Base-by-base conservation (phyloP, 129 eudicot genomes). In the Kitagawia praeruptora region DNA sequence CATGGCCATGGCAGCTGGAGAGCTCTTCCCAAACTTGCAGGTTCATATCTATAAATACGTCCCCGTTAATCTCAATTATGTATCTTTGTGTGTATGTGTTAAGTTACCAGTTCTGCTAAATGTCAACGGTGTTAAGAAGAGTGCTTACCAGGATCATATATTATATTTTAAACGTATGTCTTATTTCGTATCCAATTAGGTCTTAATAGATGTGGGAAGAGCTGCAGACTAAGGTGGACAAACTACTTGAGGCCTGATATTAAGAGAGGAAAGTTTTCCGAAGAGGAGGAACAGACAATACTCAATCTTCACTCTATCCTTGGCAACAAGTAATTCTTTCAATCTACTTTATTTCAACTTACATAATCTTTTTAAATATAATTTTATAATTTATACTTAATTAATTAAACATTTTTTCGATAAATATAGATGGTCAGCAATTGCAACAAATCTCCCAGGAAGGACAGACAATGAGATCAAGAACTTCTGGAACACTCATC, bases 1-100 rank as follows among this genome's bases (percentile, higher is more conserved):
- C 91, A 93, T 82, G 98, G 98, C 80, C 98, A 91, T 90, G 89
- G 91, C 45, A 93, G 96, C 88, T 93, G 98, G 98, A 89, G 98
- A 91, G 93, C 98, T 45, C 98, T 91, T 42, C 98, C 98, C 27
- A 87, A 84, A 84, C 95, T 91, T 74, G 96, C 98, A 44, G 98
- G 98, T 91, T 67, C 7, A 16, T 58, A 27, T 23, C 3, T 6
- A 25, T n/a, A n/a, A n/a, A n/a, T 39, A 42, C 49, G 34, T 3
- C 21, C 10, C 25, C 21, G 13, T 11, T 34, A 7, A 9, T 27
- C 10, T 25, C 10, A 1, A 6, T 5, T 7, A 42, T 42, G 45
- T 7, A 42, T 42, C 45, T 42, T 0, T 42, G 45, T 42, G 11
- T 8, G 45, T 8, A 8, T 9, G 47, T 44, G 47, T 44, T 1